These are phyloP conservation scores for Crithidia brevicula DNA, from an alignment of 208 protist genomes.

Conservation along the genomic window DNA sequence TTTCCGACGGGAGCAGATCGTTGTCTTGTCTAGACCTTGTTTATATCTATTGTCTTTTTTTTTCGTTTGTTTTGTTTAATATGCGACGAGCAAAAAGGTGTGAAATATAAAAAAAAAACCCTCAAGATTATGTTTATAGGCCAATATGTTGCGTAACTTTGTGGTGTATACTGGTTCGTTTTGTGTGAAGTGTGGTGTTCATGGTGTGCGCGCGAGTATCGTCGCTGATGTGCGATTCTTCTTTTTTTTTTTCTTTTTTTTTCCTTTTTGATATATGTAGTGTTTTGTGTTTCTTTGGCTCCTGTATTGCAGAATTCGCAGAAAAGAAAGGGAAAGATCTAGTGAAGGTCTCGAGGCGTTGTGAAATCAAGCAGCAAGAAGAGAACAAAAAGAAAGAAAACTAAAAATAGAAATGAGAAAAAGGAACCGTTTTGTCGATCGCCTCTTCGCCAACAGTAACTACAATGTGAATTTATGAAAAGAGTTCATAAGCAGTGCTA, in stretches of 20 bases:
- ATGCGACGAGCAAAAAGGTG: neutral
- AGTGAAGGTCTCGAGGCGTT: too few relatives aligned
- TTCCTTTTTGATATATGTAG: neutral
- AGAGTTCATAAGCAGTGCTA: neutral
- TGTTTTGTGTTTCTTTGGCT: too few relatives aligned
- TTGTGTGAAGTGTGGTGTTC: neutral
- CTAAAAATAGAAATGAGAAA: neutral
- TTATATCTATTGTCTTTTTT: neutral
- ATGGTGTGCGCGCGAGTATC: neutral
- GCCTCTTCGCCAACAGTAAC: too few relatives aligned
- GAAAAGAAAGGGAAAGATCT: too few relatives aligned
- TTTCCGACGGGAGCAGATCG: too few relatives aligned
- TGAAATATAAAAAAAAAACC: neutral
- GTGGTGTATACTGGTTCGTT: neutral
- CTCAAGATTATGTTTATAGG: constrained; percentile 21
- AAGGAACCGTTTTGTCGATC: too few relatives aligned
- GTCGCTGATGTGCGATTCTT: constrained; percentile 10
- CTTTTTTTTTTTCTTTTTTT: neutral
- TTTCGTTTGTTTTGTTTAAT: neutral
- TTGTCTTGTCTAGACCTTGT: too few relatives aligned
- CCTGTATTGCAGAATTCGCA: too few relatives aligned
- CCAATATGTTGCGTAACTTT: neutral
- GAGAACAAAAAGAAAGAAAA: neutral
- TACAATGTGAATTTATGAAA: neutral
- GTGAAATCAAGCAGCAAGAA: neutral